Evolutionary conservation across 768 basidiomycete genomes (phyloP), one percentile per base, ranked within the genome.

Genomic region (Cyathus striatus): DNA sequence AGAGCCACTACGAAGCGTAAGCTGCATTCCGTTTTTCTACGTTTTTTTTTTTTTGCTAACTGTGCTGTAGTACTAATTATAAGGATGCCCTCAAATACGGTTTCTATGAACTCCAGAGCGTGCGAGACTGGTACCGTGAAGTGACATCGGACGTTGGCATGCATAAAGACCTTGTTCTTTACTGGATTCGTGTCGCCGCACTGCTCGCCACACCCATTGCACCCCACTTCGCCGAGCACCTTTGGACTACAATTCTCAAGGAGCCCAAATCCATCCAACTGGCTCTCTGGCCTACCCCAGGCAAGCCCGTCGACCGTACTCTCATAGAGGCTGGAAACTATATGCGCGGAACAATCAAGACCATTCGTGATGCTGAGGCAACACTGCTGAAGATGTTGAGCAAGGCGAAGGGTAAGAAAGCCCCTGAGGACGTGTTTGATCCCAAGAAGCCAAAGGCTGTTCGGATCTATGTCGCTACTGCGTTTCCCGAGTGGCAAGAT

Each of bases 401-500:
- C 54, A 93, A 92, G 68, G 77, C 73, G 38, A 90, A 87, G 64
- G 76, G 76, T 38, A 86, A 80, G 46, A 76, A 72, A 49, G 65
- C 68, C 1, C 60, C 57, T 14, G 68, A 67, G 14, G 59, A 63
- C n/a, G 50, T 70, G 42, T 97, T 86, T 56, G 93, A 96, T 58
- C 85, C 90, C 6, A 87, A 84, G 64, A 81, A 82, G 54, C 82
- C 90, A 2, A 93, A 90, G 68, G 79, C 76, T 39, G 86, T 93
- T 14, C 71, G 86, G 47, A 75, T 98, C n/a, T 97, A 89, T 61
- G 89, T 97, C 40, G 89, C 96, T 44, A 89, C 79, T 18, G 61
- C 68, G 38, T 98, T 93, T 79, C 96, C 96, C 0, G 84, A 82
- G 51, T 99, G 96, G 95, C 95, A 99, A 62, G 81, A 91, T 52